Base-by-base conservation (phyloP, 805 yeast genomes). In the Saccharomycopsis fermentans region DNA sequence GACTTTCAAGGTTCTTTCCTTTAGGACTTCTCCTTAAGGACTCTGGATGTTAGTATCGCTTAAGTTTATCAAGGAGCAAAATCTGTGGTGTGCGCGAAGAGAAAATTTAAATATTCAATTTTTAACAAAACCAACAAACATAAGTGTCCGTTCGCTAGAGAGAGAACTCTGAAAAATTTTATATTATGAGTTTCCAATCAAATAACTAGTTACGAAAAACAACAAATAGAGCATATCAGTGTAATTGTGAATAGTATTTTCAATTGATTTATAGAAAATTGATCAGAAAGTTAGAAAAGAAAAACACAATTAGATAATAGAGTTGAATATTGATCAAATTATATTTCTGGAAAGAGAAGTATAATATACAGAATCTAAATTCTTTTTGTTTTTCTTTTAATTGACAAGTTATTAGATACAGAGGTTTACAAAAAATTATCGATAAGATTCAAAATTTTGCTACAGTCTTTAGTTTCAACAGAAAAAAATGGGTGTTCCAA, bases 401-500 rank as follows among this genome's bases (percentile, higher is more conserved):
- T 32, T 32, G 35, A 6, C 12, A 9, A 9, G 12, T 32, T 32
- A 4, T 32, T 32, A 5, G 8, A 32, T 32, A 32, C 2, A 32
- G 35, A 32, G 12, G 12, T 32, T 32, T 32, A 32, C 12, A 32
- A 6, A 32, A 9, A 3, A 32, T 2, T 2, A 32, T 2, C 35
- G 12, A 32, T 32, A 32, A 32, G 9, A 32, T n/a, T 37, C 12
- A 12, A 21, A 9, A 6, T 2, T 21, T n/a, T n/a, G 8, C 26
- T 21, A 11, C 4, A 3, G 29, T n/a, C 24, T 6, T 43, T 21
- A 9, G 11, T 16, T 16, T 21, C 19, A 5, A 27, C 9, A 36
- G 9, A 16, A 55, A 52, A 53, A 14, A 12, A 76, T 77, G 87
- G 98, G 98, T 78, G 92, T 94, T 69, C 99, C 99, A 58, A 94